Conservation (phyloP, 2,329 filamentous ascomycete species). For the Fusarium torreyae region DNA sequence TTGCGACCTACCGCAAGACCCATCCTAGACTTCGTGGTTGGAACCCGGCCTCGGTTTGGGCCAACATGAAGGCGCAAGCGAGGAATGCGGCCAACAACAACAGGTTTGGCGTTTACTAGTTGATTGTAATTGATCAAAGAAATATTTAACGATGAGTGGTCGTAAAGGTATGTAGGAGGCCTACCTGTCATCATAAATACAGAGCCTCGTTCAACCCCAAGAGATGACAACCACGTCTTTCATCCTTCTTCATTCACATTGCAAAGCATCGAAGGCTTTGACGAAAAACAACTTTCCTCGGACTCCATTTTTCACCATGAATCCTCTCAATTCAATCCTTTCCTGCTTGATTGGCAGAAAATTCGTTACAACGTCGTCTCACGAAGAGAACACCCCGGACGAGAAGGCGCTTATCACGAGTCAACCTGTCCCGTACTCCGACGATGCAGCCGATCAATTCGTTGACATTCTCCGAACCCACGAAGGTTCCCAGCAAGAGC, state of each 20-base stretch:
- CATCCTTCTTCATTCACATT: neutral
- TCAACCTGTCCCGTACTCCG: conserved; percentile 15
- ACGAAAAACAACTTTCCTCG: neutral
- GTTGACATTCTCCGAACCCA: conserved; percentile 25
- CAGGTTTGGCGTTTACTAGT: fast-evolving
- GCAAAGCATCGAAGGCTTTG: neutral
- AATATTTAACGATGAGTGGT: neutral
- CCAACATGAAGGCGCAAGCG: neutral
- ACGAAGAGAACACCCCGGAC: neutral
- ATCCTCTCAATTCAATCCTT: neutral
- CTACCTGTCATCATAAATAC: neutral
- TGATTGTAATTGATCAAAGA: neutral
- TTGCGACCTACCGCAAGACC: neutral
- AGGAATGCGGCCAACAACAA: neutral
- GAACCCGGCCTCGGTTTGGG: neutral
- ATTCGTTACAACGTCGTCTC: fast-evolving
- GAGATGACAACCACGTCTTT: neutral
- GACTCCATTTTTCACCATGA: neutral
- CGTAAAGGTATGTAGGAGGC: conserved; percentile 13
- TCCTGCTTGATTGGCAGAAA: neutral
- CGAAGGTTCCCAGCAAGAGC: neutral
- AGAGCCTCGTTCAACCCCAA: neutral
- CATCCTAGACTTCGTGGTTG: fast-evolving
- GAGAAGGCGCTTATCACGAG: conserved; percentile 1
- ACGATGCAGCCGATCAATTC: conserved; percentile 36